Evolutionary conservation across 306 rosid genomes (phyloP), one percentile per base, ranked within the genome.

Genomic region (Vicia faba): DNA sequence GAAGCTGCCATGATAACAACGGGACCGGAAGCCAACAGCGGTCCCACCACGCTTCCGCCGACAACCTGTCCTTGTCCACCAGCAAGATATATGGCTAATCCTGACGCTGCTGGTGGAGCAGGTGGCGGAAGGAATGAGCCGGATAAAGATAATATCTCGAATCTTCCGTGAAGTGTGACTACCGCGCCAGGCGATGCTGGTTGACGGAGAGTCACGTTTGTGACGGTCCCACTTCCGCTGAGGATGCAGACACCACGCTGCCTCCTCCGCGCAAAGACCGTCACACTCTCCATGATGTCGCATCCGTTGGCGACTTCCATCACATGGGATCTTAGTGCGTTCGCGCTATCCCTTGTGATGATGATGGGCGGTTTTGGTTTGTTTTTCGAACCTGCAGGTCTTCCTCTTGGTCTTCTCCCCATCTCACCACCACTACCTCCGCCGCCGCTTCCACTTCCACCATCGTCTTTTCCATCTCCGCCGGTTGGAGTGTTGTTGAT

Each of bases 121-220:
- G 98, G 98, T 2, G 98, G 98, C 0, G 99, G 99, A n/a, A 93
- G 70, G 46, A 90, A 90, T 0, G 96, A 89, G 0, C 99, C 97
- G 0, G 97, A 89, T 48, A 93, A 61, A 0, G 99, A 93, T 1
- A 93, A 68, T 66, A 93, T 89, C 80, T 93, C 97, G 1, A 90
- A 93, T 61, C 97, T 80, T 11, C 99, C 99, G 0, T 88, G 96
- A 46, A 93, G 66, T 43, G 96, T 83, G 50, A 90, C 96, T 0
- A 93, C 96, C 2, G 97, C 89, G 1, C 97, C 95, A 0, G 95
- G 87, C 0, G 97, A 75, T 13, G 95, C 89, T 1, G 98, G 98
- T 49, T 93, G 98, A 16, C 91, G 83, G 25, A 93, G 86, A 1
- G 87, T 90, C 55, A 93, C 97, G 48, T 93, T 93, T 4, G 91